Percentiles rank a stretch among this genome's conserved stretches.
phyloP scores from a whole-genome alignment of 2,329 filamentous ascomycete species.

The Coniochaeta sp. region DNA sequence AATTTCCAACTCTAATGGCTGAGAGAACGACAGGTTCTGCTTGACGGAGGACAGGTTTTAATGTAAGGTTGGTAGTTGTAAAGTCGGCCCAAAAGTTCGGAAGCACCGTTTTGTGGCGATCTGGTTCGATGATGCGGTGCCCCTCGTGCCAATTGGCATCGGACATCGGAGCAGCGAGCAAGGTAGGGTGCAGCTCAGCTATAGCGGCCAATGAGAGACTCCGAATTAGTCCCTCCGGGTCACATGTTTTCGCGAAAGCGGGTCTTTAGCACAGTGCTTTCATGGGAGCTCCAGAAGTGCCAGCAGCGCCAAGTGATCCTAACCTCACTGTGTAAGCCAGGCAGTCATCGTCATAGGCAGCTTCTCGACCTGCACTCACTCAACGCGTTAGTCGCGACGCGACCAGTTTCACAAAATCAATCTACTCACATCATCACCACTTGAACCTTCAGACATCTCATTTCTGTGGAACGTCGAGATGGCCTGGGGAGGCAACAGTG shows the following conservation, averaged over 20 bases:
- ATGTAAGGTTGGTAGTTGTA: not conserved
- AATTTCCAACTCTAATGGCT: no score
- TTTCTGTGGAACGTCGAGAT: constrained; percentile 11
- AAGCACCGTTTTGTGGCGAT: constrained; percentile 1
- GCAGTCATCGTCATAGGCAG: constrained; percentile 1
- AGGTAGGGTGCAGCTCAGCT: not conserved
- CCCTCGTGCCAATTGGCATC: not conserved
- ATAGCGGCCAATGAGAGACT: not conserved
- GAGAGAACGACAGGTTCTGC: no score
- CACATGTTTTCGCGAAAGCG: not conserved
- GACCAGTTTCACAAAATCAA: not conserved
- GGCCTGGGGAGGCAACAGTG: constrained; percentile 33
- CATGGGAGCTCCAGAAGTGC: no score
- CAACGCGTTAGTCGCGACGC: not conserved
- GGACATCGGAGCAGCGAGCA: not conserved
- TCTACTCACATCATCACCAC: not conserved
- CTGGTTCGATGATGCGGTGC: not conserved
- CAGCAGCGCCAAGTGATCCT: no score
- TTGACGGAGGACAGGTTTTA: not conserved
- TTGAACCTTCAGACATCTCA: not conserved
- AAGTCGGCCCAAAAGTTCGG: not conserved
- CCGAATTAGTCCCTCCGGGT: not conserved
- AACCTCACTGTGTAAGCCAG: not conserved
- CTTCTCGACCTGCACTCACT: not conserved
- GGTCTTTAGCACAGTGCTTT: not conserved